Conservation (phyloP, 2,329 filamentous ascomycete genomes). For the Stromatinia cepivora region DNA sequence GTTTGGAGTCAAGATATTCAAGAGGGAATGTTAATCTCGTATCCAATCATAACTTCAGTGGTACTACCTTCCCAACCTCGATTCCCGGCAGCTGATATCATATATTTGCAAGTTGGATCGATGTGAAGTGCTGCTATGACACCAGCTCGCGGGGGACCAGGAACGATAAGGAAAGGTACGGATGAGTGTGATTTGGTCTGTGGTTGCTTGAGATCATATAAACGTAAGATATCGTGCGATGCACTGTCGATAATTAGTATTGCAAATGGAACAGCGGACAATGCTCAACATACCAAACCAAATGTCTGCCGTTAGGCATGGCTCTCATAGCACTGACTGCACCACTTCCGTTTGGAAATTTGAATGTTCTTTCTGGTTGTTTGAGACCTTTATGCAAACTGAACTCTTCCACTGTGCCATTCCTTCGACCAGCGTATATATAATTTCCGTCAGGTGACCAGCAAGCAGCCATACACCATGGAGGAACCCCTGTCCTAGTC, state of each 20-base stretch:
- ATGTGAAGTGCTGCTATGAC: constrained; percentile 85
- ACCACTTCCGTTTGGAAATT: constrained; percentile 85
- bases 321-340: constrained; percentile 83
- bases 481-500: constrained; percentile 73
- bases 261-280: background rate
- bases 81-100: constrained; percentile 90
- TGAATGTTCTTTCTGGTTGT: constrained; percentile 75
- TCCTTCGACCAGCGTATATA: constrained; percentile 88
- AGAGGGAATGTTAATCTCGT: constrained; percentile 66
- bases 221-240: constrained; percentile 86
- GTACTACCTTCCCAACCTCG: constrained; percentile 89
- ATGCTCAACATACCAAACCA: constrained; percentile 67
- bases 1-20: background rate
- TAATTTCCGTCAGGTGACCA: constrained; percentile 96
- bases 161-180: constrained; percentile 94
- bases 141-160: constrained; percentile 78
- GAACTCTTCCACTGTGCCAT: constrained; percentile 91
- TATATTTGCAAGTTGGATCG: constrained; percentile 83
- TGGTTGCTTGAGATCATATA: constrained; percentile 78
- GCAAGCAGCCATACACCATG: constrained; percentile 96
- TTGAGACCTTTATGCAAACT: constrained; percentile 79
- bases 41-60: constrained; percentile 90
- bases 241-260: constrained; percentile 54
- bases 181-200: constrained; percentile 70
- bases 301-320: constrained; percentile 90